phyloP scores from a whole-genome alignment of 192 early-diverging fungal genomes.

The Podila verticillata region DNA sequence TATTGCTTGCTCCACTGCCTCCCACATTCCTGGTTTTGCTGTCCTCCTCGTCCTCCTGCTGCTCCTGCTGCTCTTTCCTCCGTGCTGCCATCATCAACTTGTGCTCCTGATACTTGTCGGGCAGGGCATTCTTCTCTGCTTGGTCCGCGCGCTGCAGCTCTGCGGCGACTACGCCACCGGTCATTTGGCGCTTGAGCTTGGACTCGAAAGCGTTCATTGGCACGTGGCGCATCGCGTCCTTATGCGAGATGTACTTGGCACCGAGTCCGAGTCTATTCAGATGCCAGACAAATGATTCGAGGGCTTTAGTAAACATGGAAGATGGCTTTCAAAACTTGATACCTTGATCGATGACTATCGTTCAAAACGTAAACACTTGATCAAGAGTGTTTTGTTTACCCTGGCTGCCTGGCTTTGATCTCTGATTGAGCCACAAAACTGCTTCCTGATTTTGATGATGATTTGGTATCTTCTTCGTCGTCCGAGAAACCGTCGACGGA shows the following conservation, averaged over 20 bases:
- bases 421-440: slow-evolving; percentile 12
- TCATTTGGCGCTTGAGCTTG: slow-evolving; percentile 53
- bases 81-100: slow-evolving; percentile 48
- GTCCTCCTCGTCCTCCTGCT: slow-evolving; percentile 34
- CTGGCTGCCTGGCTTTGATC: slow-evolving; percentile 33
- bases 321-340: background rate
- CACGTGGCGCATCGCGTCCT: slow-evolving; percentile 57
- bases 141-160: slow-evolving; percentile 23
- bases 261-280: slow-evolving; percentile 58
- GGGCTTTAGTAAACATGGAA: background rate
- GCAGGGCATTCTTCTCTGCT: slow-evolving; percentile 33
- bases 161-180: slow-evolving; percentile 23
- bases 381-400: slow-evolving; percentile 20
- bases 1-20: background rate
- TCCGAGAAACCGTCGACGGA: slow-evolving; percentile 48
- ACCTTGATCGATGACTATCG: background rate
- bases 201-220: slow-evolving; percentile 48
- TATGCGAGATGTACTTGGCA: slow-evolving; percentile 62
- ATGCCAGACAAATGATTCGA: background rate
- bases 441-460: background rate
- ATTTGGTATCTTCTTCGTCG: slow-evolving; percentile 42
- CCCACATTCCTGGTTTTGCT: slow-evolving; percentile 44
- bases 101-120: slow-evolving; percentile 54
- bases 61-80: slow-evolving; percentile 38
- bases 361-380: no score